Base-by-base conservation (phyloP, 2,329 filamentous ascomycete genomes). In the Pseudogymnoascus pannorum region DNA sequence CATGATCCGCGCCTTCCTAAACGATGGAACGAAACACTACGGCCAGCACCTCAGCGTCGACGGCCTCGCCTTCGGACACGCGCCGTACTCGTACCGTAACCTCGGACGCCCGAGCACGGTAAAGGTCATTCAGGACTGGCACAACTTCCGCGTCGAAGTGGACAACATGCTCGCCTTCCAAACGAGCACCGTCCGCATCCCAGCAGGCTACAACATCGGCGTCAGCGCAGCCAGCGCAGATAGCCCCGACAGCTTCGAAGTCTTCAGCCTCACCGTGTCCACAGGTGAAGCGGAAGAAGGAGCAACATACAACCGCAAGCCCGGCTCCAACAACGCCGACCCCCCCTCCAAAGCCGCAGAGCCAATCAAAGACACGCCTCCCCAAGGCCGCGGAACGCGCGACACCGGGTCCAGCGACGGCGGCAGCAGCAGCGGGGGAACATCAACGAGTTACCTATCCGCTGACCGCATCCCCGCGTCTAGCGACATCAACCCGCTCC, bases 221-320 rank as follows among this genome's bases (percentile, higher is more conserved):
- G 78, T 99, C 67, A 91, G 89, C 11, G 94, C 93, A 42, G 89
- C 91, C 14, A 93, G 91, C 2, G 89, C 91, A 29, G 93, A 97
- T 67, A 92, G 86, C 69, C 92, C 94, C 0, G 94, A 99, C 76
- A 96, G 91, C 4, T 96, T 97, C 70, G 94, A 99, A 75, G 75
- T 96, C 66, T 94, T 92, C 79, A 95, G 93, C 73, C 83, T 97
- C 71, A 81, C 89, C 35, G 84, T 94, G 59, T 84, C 87, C 70
- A 86, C 82, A 9, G 82, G 85, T 24, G 72, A 73, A 63, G 65
- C 44, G 66, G 66, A 67, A 58, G 38, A 40, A 9, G 38, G 38
- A 70, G 68, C 59, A 60, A 63, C 29, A 61, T 67, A 64, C 63
- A 70, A 66, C 57, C 9, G 20, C 16, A 18, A 40, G 3, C 69